phyloP scores from a whole-genome alignment of 2,329 filamentous ascomycete genomes.

The Aspergillus flavus region DNA sequence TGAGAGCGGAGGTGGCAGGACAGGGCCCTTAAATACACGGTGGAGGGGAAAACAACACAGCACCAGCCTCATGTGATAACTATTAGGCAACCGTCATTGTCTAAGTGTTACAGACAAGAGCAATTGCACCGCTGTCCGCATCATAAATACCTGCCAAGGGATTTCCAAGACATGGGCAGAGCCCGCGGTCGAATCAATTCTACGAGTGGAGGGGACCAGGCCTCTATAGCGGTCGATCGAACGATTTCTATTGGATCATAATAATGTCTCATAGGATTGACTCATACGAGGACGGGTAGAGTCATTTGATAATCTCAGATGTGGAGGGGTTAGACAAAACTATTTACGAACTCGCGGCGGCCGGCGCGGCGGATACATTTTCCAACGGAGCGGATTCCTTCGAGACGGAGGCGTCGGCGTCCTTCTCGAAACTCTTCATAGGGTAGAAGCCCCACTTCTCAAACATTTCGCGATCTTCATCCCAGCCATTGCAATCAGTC shows the following conservation, averaged over 20 bases:
- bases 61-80: neutral
- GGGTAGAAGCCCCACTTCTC: conserved; percentile 77
- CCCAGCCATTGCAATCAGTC: conserved; percentile 88
- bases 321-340: neutral
- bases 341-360: conserved; percentile 31
- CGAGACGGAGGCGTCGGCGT: conserved; percentile 3
- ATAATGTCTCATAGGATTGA: conserved; percentile 10
- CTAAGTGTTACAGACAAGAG: neutral
- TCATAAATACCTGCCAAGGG: conserved; percentile 2
- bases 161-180: conserved; percentile 3
- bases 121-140: neutral
- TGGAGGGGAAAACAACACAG: neutral
- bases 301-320: neutral
- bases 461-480: conserved; percentile 84
- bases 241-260: conserved; percentile 9
- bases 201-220: conserved; percentile 1
- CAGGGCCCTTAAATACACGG: neutral
- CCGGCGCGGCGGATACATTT: conserved; percentile 31
- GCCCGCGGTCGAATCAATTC: conserved; percentile 7
- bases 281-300: neutral
- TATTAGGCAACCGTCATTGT: neutral
- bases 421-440: conserved; percentile 65
- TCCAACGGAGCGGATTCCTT: conserved; percentile 12
- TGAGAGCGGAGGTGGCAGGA: neutral
- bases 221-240: neutral